Evolutionary conservation across 1,284 basidiomycete genomes (phyloP), one percentile per base, ranked within the genome.

Genomic region (Cutaneotrichosporon dermatis): DNA sequence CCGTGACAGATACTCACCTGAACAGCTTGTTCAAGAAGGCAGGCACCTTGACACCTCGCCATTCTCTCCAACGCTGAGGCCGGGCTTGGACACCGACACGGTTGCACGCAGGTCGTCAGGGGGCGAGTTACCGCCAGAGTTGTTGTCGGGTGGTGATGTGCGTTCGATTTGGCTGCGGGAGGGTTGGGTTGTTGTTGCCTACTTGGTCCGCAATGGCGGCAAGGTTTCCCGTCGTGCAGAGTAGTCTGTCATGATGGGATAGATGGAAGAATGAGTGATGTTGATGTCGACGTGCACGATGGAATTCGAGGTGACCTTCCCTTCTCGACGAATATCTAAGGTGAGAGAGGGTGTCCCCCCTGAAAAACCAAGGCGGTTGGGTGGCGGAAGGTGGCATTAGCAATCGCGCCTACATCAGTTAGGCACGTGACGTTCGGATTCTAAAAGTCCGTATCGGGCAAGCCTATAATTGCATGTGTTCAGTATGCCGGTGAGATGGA

Each of bases 11-110:
- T 40, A 8, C n/a, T 64, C 58, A 92, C 91, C 88, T 89, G 79
- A 88, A 92, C 40, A 97, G 83, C 78, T 97, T 97, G 79, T 92
- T 91, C 13, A 95, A 82, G 73, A 97, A 97, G 0, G 90, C 89
- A 0, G 92, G 90, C 2, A 92, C 77, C 55, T 76, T 76, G 37
- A 74, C 56, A 73, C 70, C 55, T 75, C 72, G 7, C 75, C 76
- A 57, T 76, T 73, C 65, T 77, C 75, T 48, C 73, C 74, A 16
- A 77, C 68, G 44, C 67, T 73, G 51, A 76, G 52, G 1, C 74
- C 75, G 9, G 67, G 66, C 57, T 72, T 74, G 10, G 54, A 60
- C n/a, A 76, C 65, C 3, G 62, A 66, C 4, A 59, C 57, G 37
- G 50, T 51, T 4, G 50, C 15, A 43, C 62, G 4, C 36, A 6